phyloP scores from a whole-genome alignment of 805 yeast species.

The Cyberlindnera lachancei region DNA sequence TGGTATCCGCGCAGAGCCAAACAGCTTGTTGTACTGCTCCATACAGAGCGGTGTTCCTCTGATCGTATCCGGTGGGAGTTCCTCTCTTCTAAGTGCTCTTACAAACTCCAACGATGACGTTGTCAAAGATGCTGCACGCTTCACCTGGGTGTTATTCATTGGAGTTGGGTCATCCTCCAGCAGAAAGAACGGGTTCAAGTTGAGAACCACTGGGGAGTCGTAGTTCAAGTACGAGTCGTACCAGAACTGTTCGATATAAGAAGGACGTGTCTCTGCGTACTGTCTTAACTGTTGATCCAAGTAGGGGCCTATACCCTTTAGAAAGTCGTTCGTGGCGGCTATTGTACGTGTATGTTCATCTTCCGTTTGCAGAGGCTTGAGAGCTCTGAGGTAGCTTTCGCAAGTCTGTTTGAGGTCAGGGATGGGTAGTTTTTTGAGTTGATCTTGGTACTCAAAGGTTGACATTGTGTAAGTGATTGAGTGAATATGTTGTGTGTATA shows the following conservation, averaged over 20 bases:
- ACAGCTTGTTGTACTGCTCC: constrained; percentile 85
- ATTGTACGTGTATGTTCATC: constrained; percentile 57
- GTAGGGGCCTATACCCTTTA: constrained; percentile 46
- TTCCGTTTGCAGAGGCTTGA: constrained; percentile 77
- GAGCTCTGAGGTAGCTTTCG: constrained; percentile 51
- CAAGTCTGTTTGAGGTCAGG: constrained; percentile 70
- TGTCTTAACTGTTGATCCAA: constrained; percentile 57
- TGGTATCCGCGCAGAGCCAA: constrained; percentile 86
- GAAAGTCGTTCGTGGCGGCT: constrained; percentile 48
- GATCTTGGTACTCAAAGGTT: constrained; percentile 55
- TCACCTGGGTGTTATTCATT: constrained; percentile 44
- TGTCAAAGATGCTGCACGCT: constrained; percentile 74
- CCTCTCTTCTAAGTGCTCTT: constrained; percentile 68
- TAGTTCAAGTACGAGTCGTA: constrained; percentile 81
- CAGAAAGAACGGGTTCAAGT: constrained; percentile 83
- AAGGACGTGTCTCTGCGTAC: constrained; percentile 56
- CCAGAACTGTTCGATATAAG: constrained; percentile 93
- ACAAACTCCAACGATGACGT: constrained; percentile 73
- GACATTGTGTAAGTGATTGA: constrained; percentile 7
- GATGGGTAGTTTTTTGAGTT: constrained; percentile 65
- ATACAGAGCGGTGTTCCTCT: constrained; percentile 69
- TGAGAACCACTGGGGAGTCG: constrained; percentile 87
- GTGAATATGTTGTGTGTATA: background rate
- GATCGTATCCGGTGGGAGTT: constrained; percentile 62
- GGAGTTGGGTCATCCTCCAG: constrained; percentile 86